A percentile compares a stretch with the other conserved stretches of the same genome.
Conservation (phyloP, 345 rosid species). For the Acer saccharum region DNA sequence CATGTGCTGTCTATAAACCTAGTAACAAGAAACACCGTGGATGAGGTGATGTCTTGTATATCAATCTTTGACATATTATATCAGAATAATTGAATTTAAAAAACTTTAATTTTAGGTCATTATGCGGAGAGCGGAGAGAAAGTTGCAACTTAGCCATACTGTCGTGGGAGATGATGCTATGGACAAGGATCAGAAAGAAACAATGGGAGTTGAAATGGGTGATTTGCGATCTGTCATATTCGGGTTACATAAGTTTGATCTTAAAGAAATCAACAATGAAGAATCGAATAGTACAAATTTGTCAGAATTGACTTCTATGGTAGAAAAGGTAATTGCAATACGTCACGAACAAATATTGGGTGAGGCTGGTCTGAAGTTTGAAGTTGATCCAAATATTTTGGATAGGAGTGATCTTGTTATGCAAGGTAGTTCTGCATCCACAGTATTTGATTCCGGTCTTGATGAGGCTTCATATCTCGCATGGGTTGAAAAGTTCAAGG, state of each 20-base stretch:
- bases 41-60: slow-evolving; percentile 57
- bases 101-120: slow-evolving; percentile 53
- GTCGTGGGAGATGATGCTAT: slow-evolving; percentile 57
- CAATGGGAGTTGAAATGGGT: slow-evolving; percentile 42
- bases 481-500: slow-evolving; percentile 83
- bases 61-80: slow-evolving; percentile 1
- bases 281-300: slow-evolving; percentile 46
- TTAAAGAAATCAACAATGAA: slow-evolving; percentile 38
- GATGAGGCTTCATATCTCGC: slow-evolving; percentile 84
- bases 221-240: slow-evolving; percentile 71
- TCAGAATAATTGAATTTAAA: slow-evolving; percentile 4
- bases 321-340: slow-evolving; percentile 63
- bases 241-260: slow-evolving; percentile 77
- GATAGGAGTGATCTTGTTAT: slow-evolving; percentile 21
- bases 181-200: slow-evolving; percentile 50
- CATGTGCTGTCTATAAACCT: slow-evolving; percentile 82
- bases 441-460: slow-evolving; percentile 51
- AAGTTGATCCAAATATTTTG: slow-evolving; percentile 42
- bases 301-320: slow-evolving; percentile 60
- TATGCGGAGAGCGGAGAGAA: slow-evolving; percentile 76
- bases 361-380: slow-evolving; percentile 52
- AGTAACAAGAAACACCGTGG: slow-evolving; percentile 66
- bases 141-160: slow-evolving; percentile 76
- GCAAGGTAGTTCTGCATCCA: slow-evolving; percentile 35
- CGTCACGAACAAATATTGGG: slow-evolving; percentile 43